These are phyloP conservation scores for Fusarium sp. DNA, from an alignment of 2,329 filamentous ascomycete genomes.

Conservation along the genomic window DNA sequence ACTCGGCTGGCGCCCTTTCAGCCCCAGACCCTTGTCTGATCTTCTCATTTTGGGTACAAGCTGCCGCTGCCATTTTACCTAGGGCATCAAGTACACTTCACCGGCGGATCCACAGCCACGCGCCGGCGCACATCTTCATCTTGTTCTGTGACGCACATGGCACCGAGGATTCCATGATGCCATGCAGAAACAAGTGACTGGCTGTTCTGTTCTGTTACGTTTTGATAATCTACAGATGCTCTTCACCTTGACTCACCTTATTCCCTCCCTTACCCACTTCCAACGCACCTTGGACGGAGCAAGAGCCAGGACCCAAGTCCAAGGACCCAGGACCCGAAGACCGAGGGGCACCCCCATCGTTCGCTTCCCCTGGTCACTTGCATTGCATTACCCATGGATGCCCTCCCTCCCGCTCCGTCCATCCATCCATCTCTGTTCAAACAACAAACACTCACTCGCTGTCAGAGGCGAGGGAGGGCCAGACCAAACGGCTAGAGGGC, in stretches of 20 bases:
- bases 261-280: background rate
- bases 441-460: background rate
- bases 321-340: background rate
- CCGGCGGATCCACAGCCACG: slow-evolving; percentile 24
- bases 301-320: background rate
- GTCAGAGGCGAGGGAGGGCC: background rate
- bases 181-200: slow-evolving; percentile 1
- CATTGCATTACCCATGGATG: background rate
- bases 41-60: background rate
- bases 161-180: slow-evolving; percentile 10
- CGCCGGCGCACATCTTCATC: slow-evolving; percentile 17
- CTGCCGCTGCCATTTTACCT: background rate
- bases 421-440: background rate
- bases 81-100: background rate
- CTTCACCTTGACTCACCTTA: background rate
- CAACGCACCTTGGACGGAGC: background rate
- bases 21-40: background rate
- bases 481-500: background rate
- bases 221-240: background rate
- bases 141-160: slow-evolving; percentile 20
- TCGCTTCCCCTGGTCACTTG: slow-evolving; percentile 8
- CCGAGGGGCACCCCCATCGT: background rate
- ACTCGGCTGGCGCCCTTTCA: background rate
- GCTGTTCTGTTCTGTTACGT: background rate
- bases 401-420: background rate